Conservation (phyloP, 345 rosid genomes). For the Eucalyptus cloeziana region DNA sequence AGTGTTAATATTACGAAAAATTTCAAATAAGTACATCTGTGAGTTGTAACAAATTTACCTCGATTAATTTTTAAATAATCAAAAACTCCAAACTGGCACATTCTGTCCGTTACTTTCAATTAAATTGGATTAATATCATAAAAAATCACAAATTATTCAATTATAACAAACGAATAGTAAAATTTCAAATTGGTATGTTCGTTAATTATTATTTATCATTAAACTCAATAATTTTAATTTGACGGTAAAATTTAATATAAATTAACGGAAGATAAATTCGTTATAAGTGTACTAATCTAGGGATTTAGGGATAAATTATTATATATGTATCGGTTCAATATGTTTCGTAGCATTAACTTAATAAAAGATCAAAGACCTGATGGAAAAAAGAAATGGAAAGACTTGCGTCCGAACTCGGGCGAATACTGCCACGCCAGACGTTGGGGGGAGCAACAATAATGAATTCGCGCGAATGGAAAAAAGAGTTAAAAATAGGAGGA, state of each 20-base stretch:
- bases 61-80: fast-evolving
- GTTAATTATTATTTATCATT: fast-evolving
- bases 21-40: fast-evolving
- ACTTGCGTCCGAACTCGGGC: too few relatives aligned
- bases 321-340: too few relatives aligned
- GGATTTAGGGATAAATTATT: too few relatives aligned
- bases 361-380: too few relatives aligned
- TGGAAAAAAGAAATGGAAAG: fast-evolving
- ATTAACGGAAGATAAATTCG: fast-evolving
- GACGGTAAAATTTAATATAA: fast-evolving
- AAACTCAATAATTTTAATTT: fast-evolving
- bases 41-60: fast-evolving
- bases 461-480: neutral
- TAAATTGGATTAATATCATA: too few relatives aligned
- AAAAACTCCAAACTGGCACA: fast-evolving
- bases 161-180: fast-evolving
- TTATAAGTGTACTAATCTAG: fast-evolving
- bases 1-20: too few relatives aligned
- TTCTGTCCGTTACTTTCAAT: fast-evolving
- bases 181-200: fast-evolving
- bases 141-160: fast-evolving
- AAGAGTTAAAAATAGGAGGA: fast-evolving
- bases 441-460: too few relatives aligned
- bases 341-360: too few relatives aligned
- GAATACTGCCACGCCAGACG: too few relatives aligned